Percentiles rank a stretch among this genome's conserved stretches.
phyloP scores from a whole-genome alignment of 2,329 filamentous ascomycete genomes.

The Penicillium sp. region DNA sequence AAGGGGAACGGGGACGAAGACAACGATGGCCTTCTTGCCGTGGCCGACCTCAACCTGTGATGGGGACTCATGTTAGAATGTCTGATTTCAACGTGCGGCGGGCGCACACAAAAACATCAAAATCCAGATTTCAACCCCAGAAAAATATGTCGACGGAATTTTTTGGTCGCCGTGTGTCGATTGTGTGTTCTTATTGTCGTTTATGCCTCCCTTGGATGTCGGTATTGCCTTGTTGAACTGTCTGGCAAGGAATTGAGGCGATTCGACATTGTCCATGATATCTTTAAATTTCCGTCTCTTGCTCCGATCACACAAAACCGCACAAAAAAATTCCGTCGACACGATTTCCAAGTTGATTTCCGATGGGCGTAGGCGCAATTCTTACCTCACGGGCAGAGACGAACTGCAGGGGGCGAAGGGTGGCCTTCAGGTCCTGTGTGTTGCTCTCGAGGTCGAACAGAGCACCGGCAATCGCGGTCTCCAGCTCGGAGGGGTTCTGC shows the following conservation, averaged over 20 bases:
- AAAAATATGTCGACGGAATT: slow-evolving; percentile 4
- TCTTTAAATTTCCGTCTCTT: slow-evolving; percentile 14
- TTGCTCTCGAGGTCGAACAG: slow-evolving; percentile 99
- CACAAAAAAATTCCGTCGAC: slow-evolving; percentile 15
- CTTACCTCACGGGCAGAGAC: slow-evolving; percentile 99
- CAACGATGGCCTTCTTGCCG: slow-evolving; percentile 99
- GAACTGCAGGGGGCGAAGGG: slow-evolving; percentile 97
- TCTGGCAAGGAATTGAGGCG: neutral
- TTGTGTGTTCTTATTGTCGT: neutral
- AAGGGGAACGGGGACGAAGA: slow-evolving; percentile 99
- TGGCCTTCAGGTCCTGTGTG: slow-evolving; percentile 95
- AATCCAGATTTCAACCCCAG: slow-evolving; percentile 1
- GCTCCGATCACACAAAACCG: slow-evolving; percentile 11
- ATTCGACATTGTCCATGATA: slow-evolving; percentile 10
- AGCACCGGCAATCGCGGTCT: slow-evolving; percentile 94
- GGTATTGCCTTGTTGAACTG: slow-evolving; percentile 4
- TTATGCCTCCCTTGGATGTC: neutral
- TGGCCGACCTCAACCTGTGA: slow-evolving; percentile 98
- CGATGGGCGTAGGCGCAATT: slow-evolving; percentile 19
- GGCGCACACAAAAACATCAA: slow-evolving; percentile 15
- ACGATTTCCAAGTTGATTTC: slow-evolving; percentile 13
- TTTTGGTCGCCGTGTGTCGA: neutral
- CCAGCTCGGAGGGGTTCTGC: slow-evolving; percentile 94
- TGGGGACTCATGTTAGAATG: slow-evolving; percentile 27
- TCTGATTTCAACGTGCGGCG: slow-evolving; percentile 11